Conservation (phyloP, 192 early-diverging fungal genomes). For the Coemansia biformis region DNA sequence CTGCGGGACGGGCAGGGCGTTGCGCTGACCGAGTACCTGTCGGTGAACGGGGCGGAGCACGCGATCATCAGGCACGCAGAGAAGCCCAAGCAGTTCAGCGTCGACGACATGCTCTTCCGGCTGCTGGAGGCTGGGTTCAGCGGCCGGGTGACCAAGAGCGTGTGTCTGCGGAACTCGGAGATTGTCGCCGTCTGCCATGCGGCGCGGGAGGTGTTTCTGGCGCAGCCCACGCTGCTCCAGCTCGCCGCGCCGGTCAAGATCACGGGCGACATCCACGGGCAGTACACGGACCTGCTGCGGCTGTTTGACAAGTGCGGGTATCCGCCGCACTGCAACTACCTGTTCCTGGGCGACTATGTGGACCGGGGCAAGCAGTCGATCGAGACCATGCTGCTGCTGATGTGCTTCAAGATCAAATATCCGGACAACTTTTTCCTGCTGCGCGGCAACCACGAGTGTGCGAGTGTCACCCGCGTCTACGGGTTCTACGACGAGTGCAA, state of each 20-base stretch:
- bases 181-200: constrained; percentile 79
- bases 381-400: constrained; percentile 88
- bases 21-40: constrained; percentile 50
- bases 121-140: constrained; percentile 73
- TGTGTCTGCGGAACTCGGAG: constrained; percentile 81
- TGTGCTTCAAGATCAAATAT: constrained; percentile 96
- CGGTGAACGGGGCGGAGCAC: constrained; percentile 44
- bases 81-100: constrained; percentile 57
- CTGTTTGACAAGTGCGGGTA: constrained; percentile 93
- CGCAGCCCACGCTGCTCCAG: constrained; percentile 77
- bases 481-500: constrained; percentile 99
- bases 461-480: constrained; percentile 87
- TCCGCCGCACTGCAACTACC: constrained; percentile 85
- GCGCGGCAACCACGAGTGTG: constrained; percentile 95
- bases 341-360: constrained; percentile 95
- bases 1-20: constrained; percentile 24
- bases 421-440: constrained; percentile 96
- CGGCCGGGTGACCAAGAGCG: constrained; percentile 66
- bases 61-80: constrained; percentile 49
- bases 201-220: constrained; percentile 83
- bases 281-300: constrained; percentile 86
- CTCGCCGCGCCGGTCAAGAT: constrained; percentile 74
- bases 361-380: constrained; percentile 94
- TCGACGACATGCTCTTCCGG: constrained; percentile 87
- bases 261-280: constrained; percentile 92